Base-by-base conservation (phyloP, 2,329 filamentous ascomycete genomes). In the Aspergillus spinulosporus region DNA sequence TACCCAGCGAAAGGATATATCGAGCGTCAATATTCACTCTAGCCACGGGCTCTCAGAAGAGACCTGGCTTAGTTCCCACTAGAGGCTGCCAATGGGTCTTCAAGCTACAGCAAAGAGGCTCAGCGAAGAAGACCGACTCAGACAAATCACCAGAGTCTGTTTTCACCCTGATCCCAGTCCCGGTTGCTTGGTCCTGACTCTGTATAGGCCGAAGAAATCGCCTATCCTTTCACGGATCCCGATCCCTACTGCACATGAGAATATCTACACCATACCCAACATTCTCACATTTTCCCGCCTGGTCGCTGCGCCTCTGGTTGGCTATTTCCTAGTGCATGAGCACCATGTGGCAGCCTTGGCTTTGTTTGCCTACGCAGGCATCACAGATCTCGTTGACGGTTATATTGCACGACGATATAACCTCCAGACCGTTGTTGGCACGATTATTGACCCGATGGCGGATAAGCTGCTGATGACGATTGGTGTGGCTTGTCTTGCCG, bases 381-480 rank as follows among this genome's bases (percentile, higher is more conserved):
- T 96, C 64, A 96, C 93, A 0, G 94, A 99, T 70, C 80, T 96
- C 5, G 82, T 97, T 2, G 94, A 99, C 72, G 94, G 94, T 56
- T 97, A 88, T 82, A 94, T 99, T 66, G 94, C 94, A 28, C 85
- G 94, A 42, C 84, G 82, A 58, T 97, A 89, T 86, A 88, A 93
- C 49, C 82, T 91, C 56, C 89, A 94, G 73, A 97, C 94, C 0
- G 93, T 99, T 1, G 91, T 97, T 7, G 94, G 94, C 53, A 95
- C 90, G 53, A 86, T 99, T 31, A 91, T 99, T 60, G 92, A 96
- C 68, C 94, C 94, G 4, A 94, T 97, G 89, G 94, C 94, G 2
- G 94, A 99, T 75, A 99, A 99, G 78, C 84, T 86, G 6, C 82
- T 99, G 62, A 97, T 99, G 94, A 97, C 93, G 0, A 86, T 96